Evolutionary conservation across 2,329 filamentous ascomycete genomes (phyloP).

Genomic region (Colletotrichum tofieldiae): DNA sequence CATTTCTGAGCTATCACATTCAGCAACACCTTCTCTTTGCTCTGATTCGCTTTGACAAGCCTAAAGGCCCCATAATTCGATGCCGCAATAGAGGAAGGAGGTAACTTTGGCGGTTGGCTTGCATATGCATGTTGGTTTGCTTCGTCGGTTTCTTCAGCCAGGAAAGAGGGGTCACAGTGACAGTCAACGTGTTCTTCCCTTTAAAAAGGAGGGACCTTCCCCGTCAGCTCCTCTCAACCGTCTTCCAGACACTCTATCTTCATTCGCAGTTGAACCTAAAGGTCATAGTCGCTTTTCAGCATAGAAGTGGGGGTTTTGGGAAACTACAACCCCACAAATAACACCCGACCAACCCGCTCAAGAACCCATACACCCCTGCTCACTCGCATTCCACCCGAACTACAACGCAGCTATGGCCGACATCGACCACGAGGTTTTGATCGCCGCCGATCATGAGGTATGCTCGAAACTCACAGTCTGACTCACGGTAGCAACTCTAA

Average conservation of each 20-base stretch:
- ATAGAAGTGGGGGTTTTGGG: background rate
- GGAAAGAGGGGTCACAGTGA: background rate
- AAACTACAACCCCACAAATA: background rate
- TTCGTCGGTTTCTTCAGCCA: background rate
- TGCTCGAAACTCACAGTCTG: background rate
- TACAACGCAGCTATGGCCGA: background rate
- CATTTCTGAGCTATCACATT: too few relatives aligned
- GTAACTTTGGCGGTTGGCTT: conserved; percentile 49
- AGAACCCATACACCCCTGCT: background rate
- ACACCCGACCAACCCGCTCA: too few relatives aligned
- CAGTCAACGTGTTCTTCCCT: background rate
- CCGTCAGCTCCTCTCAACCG: background rate
- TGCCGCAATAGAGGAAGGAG: background rate
- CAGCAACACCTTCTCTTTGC: too few relatives aligned
- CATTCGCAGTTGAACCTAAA: background rate
- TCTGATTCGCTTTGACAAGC: background rate
- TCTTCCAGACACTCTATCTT: background rate
- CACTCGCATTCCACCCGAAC: background rate
- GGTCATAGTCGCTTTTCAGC: background rate
- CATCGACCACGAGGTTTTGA: conserved; percentile 2
- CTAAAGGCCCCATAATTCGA: background rate
- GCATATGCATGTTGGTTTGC: conserved; percentile 36
- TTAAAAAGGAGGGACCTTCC: background rate
- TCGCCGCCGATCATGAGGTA: background rate
- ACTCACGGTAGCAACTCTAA: background rate